phyloP scores from a whole-genome alignment of 495 filamentous ascomycete species.

The Aspergillus heteromorphus region DNA sequence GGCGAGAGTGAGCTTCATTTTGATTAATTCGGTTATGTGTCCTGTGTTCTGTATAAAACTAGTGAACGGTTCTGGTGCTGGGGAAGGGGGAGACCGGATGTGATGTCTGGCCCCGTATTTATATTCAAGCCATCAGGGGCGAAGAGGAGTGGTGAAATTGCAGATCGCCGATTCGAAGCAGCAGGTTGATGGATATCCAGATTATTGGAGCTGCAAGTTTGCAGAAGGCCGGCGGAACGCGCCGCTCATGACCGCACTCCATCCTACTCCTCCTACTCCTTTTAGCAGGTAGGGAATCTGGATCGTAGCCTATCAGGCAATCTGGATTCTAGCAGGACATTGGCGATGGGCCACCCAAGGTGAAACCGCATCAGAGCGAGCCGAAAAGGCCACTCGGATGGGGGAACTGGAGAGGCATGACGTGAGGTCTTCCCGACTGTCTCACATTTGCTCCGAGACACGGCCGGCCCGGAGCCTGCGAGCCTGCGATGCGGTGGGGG shows the following conservation, averaged over 20 bases:
- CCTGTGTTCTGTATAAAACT: too few relatives aligned
- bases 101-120: neutral
- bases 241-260: too few relatives aligned
- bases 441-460: neutral
- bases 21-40: too few relatives aligned
- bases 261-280: too few relatives aligned
- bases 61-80: neutral
- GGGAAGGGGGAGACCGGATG: neutral
- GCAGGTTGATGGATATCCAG: too few relatives aligned
- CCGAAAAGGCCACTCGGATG: neutral
- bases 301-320: neutral
- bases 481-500: neutral
- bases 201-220: too few relatives aligned
- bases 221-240: too few relatives aligned
- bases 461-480: neutral
- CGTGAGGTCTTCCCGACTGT: neutral
- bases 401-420: neutral
- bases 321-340: neutral
- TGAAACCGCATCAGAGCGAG: neutral
- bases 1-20: conserved; percentile 5
- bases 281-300: too few relatives aligned
- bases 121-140: neutral
- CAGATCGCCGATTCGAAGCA: too few relatives aligned
- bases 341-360: neutral
- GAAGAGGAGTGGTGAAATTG: neutral